Percentiles rank a stretch among this genome's conserved stretches.
Evolutionary conservation across 2,329 filamentous ascomycete genomes (phyloP).

Genomic region (Myrmaecium sp.): DNA sequence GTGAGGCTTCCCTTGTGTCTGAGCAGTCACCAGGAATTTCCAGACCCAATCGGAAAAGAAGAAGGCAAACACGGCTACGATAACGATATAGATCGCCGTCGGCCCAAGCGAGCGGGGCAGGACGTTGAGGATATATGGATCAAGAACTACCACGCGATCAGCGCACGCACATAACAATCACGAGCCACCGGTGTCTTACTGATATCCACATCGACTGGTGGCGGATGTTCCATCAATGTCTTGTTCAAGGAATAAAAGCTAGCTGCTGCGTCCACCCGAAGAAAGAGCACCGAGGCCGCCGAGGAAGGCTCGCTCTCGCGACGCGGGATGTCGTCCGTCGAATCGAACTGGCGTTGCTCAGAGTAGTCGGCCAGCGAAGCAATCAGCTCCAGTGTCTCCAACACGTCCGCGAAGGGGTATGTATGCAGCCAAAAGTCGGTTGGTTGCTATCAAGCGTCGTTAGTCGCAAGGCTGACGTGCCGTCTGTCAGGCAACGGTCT

Average conservation of each 20-base stretch:
- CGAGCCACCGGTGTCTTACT: constrained; percentile 21
- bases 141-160: constrained; percentile 41
- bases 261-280: constrained; percentile 59
- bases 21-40: constrained; percentile 9
- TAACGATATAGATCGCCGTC: constrained; percentile 49
- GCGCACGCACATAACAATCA: background rate
- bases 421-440: constrained; percentile 59
- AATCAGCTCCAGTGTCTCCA: constrained; percentile 44
- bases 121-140: constrained; percentile 66
- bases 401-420: constrained; percentile 43
- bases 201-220: constrained; percentile 59
- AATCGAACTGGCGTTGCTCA: constrained; percentile 32
- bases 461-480: constrained; percentile 5
- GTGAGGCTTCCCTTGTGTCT: constrained; percentile 13
- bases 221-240: constrained; percentile 57
- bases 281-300: constrained; percentile 43
- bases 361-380: constrained; percentile 49
- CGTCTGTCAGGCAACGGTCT: constrained; percentile 5
- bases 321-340: constrained; percentile 12
- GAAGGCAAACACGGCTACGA: constrained; percentile 39
- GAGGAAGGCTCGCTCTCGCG: constrained; percentile 5
- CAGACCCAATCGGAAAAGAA: constrained; percentile 30
- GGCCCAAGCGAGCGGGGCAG: constrained; percentile 63
- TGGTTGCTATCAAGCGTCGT: constrained; percentile 49
- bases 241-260: constrained; percentile 69